A percentile compares a stretch with the other conserved stretches of the same genome.
phyloP scores from a whole-genome alignment of 169 alveolate genomes.

The Plasmodium ovale region DNA sequence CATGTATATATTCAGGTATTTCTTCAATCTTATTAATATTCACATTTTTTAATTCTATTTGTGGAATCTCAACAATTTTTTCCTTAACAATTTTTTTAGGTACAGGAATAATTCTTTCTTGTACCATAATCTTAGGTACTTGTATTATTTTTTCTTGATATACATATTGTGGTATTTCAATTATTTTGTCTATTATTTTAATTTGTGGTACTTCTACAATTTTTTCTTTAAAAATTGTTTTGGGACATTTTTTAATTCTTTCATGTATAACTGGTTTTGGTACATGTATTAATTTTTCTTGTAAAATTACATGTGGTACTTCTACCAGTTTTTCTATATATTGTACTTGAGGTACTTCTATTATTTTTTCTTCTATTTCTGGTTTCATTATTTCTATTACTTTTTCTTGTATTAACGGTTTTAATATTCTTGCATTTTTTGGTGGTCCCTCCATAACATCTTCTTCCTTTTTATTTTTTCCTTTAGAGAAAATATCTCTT shows the following conservation, averaged over 20 bases:
- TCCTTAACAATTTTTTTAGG: constrained; percentile 92
- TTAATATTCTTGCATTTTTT: constrained; percentile 82
- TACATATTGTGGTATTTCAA: constrained; percentile 93
- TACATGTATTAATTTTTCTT: constrained; percentile 89
- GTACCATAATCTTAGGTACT: constrained; percentile 91
- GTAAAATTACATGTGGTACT: constrained; percentile 90
- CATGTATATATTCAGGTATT: constrained; percentile 80
- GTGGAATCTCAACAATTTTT: constrained; percentile 92
- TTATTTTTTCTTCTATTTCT: constrained; percentile 90
- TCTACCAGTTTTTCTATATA: constrained; percentile 91
- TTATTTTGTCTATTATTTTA: constrained; percentile 88
- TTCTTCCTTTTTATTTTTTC: not conserved
- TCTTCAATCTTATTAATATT: constrained; percentile 66
- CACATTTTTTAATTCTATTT: constrained; percentile 89
- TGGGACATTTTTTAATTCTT: constrained; percentile 89
- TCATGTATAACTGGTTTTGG: constrained; percentile 92
- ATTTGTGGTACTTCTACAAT: constrained; percentile 92
- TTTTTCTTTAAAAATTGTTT: constrained; percentile 91
- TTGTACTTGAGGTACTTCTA: constrained; percentile 93
- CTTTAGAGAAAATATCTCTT: not conserved
- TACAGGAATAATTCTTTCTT: constrained; percentile 91
- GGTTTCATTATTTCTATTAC: constrained; percentile 90
- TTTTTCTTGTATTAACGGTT: constrained; percentile 88
- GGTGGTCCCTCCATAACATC: constrained; percentile 79
- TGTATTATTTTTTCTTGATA: constrained; percentile 93